Percentiles rank a stretch among this genome's conserved stretches.
These are phyloP conservation scores for Globisporangium solare DNA, from an alignment of 352 stramenopile species.

Conservation along the genomic window DNA sequence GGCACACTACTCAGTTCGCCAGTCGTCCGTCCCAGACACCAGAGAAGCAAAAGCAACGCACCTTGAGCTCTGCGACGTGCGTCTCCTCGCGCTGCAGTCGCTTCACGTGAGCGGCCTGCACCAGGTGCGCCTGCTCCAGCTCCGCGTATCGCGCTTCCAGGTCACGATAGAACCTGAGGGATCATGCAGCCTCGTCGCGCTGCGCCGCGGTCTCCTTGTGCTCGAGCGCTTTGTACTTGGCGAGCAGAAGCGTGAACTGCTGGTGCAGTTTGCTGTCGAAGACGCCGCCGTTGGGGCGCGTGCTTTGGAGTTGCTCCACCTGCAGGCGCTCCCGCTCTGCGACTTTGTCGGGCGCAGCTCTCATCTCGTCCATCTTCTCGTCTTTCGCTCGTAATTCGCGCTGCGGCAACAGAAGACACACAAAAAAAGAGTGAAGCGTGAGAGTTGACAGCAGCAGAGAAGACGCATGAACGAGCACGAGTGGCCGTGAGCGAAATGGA, in stretches of 20 bases:
- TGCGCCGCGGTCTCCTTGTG: constrained; percentile 30
- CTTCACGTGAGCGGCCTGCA: constrained; percentile 62
- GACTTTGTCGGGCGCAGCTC: constrained; percentile 21
- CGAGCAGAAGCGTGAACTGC: constrained; percentile 47
- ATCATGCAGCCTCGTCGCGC: constrained; percentile 26
- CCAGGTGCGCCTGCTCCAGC: constrained; percentile 68
- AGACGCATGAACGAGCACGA: not conserved
- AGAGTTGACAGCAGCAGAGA: not conserved
- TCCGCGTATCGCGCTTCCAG: constrained; percentile 46
- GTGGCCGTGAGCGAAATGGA: too few relatives aligned
- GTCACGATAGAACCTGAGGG: constrained; percentile 23
- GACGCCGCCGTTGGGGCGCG: constrained; percentile 4
- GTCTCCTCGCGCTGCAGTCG: constrained; percentile 62
- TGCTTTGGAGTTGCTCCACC: constrained; percentile 23
- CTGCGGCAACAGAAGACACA: constrained; percentile 16
- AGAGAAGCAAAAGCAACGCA: constrained; percentile 10
- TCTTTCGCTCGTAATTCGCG: constrained; percentile 47
- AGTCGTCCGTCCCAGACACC: not conserved
- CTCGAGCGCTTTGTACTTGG: constrained; percentile 65
- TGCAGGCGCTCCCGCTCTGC: constrained; percentile 39
- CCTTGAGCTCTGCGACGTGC: constrained; percentile 44
- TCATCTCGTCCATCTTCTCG: constrained; percentile 31
- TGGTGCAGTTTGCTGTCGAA: constrained; percentile 24
- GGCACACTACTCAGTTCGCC: not conserved
- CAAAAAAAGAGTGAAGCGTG: not conserved